phyloP scores from a whole-genome alignment of 345 rosid species.

The Arabis alpina region DNA sequence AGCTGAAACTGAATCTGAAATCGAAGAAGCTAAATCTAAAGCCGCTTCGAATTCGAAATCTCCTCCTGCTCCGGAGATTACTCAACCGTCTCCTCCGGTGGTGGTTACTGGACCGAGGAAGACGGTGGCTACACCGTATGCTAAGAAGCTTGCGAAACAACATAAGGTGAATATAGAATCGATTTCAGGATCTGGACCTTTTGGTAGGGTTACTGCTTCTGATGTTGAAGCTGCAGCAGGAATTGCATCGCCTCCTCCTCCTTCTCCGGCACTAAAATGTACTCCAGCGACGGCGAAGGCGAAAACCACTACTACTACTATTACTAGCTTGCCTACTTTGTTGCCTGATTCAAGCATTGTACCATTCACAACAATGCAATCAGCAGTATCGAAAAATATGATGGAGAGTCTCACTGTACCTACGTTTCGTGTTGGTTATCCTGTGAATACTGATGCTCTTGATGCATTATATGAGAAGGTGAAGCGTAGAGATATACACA shows the following conservation, averaged over 20 bases:
- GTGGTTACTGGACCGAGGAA: slow-evolving; percentile 51
- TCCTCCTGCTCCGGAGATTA: slow-evolving; percentile 52
- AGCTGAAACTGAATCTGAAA: slow-evolving; percentile 88
- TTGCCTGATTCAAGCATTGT: slow-evolving; percentile 75
- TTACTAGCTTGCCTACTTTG: slow-evolving; percentile 43
- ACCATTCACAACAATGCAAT: slow-evolving; percentile 90
- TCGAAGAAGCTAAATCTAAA: slow-evolving; percentile 80
- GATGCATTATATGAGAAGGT: slow-evolving; percentile 90
- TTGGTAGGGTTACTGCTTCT: slow-evolving; percentile 74
- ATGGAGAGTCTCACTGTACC: slow-evolving; percentile 84
- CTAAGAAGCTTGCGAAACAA: slow-evolving; percentile 91
- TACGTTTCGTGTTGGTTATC: slow-evolving; percentile 91
- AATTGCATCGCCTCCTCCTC: slow-evolving; percentile 47
- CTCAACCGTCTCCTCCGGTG: slow-evolving; percentile 40
- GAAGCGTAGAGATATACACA: not conserved
- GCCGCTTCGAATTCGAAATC: slow-evolving; percentile 57
- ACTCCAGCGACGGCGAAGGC: slow-evolving; percentile 43
- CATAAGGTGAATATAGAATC: slow-evolving; percentile 77
- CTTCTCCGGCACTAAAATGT: slow-evolving; percentile 36
- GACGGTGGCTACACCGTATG: slow-evolving; percentile 73
- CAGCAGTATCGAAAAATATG: slow-evolving; percentile 90
- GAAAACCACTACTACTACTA: slow-evolving; percentile 47
- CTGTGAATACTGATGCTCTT: slow-evolving; percentile 76
- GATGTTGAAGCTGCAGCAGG: slow-evolving; percentile 87
- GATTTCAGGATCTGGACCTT: slow-evolving; percentile 75